phyloP scores from a whole-genome alignment of 768 basidiomycete species.

The Tricholoma hemisulphureum region DNA sequence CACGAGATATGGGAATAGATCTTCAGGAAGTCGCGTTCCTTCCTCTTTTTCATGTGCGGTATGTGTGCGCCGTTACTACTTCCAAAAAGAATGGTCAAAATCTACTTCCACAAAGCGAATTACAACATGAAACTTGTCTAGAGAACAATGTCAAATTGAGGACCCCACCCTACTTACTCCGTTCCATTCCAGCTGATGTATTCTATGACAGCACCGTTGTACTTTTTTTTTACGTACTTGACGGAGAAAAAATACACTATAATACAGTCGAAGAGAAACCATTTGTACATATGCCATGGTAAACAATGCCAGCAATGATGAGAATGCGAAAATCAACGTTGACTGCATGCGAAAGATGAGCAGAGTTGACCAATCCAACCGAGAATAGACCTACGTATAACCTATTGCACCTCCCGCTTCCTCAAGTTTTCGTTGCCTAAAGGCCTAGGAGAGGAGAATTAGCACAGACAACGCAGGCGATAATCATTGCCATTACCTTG shows the following conservation, averaged over 20 bases:
- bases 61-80: too few species aligned
- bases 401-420: slow-evolving; percentile 59
- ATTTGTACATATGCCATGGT: slow-evolving; percentile 7
- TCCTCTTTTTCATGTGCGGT: too few species aligned
- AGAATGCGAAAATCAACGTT: slow-evolving; percentile 16
- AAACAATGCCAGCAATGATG: slow-evolving; percentile 11
- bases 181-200: too few species aligned
- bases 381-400: slow-evolving; percentile 44
- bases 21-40: too few species aligned
- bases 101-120: too few species aligned
- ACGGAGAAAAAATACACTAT: background rate
- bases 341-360: slow-evolving; percentile 8
- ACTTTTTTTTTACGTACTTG: too few species aligned
- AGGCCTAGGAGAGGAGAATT: slow-evolving; percentile 46
- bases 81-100: too few species aligned
- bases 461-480: background rate
- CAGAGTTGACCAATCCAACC: background rate
- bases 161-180: too few species aligned
- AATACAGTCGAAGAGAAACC: too few species aligned
- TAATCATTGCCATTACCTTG: slow-evolving; percentile 50
- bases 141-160: too few species aligned
- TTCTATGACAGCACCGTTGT: background rate
- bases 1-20: slow-evolving; percentile 8
- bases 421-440: slow-evolving; percentile 71
- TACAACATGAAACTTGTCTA: too few species aligned